These are phyloP conservation scores for Paecilomyces formosus DNA, from an alignment of 2,329 filamentous ascomycete genomes.

Conservation along the genomic window DNA sequence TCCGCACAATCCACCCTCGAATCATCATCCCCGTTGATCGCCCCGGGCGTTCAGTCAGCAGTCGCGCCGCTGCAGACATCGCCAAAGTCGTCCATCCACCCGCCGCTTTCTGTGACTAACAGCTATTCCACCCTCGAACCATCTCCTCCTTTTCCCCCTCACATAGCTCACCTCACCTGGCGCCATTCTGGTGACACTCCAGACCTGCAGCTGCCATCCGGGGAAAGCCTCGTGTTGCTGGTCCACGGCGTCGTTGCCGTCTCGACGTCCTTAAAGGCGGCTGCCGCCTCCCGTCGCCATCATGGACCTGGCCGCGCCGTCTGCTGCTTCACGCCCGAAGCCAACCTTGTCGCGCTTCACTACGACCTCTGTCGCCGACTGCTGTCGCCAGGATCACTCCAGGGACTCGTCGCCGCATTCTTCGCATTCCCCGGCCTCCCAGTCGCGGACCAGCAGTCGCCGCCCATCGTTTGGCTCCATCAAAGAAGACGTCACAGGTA, in stretches of 20 bases:
- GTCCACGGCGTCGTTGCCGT: constrained; percentile 5
- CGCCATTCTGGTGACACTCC: neutral
- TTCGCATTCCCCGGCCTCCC: constrained; percentile 26
- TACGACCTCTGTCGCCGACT: constrained; percentile 13
- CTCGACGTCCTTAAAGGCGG: constrained; percentile 3
- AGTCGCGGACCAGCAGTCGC: constrained; percentile 33
- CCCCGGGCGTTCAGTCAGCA: neutral
- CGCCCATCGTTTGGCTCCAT: constrained; percentile 36
- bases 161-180: constrained; percentile 1
- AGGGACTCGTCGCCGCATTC: constrained; percentile 24
- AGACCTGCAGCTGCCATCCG: constrained; percentile 15
- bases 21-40: neutral
- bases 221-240: constrained; percentile 20
- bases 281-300: neutral
- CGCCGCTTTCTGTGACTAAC: constrained; percentile 11
- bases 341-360: constrained; percentile 15
- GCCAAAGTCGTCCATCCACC: constrained; percentile 2
- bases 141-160: constrained; percentile 1
- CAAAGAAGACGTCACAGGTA: constrained; percentile 37
- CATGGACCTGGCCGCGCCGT: constrained; percentile 11
- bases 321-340: constrained; percentile 16
- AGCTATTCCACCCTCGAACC: constrained; percentile 4
- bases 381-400: constrained; percentile 13
- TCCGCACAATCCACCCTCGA: neutral
- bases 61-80: constrained; percentile 2